Evolutionary conservation across 2,329 filamentous ascomycete genomes (phyloP).

Genomic region (Calonectria multiphialidica): DNA sequence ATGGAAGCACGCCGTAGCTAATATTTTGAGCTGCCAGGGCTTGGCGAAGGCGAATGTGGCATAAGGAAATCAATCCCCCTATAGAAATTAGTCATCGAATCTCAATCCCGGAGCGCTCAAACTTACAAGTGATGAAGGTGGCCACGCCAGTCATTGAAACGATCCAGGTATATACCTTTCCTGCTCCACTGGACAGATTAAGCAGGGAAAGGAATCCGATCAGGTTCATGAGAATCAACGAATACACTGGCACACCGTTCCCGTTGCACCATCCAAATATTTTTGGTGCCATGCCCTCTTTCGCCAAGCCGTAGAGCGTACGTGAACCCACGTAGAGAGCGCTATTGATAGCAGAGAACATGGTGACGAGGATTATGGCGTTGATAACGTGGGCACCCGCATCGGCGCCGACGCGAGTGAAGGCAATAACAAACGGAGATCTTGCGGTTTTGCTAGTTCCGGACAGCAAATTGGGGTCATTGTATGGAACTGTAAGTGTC

Average conservation of each 20-base stretch:
- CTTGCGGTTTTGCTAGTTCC: constrained; percentile 59
- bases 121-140: constrained; percentile 18
- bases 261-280: constrained; percentile 64
- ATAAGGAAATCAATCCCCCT: constrained; percentile 18
- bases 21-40: constrained; percentile 22
- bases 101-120: too few relatives aligned
- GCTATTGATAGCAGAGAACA: constrained; percentile 63
- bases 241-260: constrained; percentile 51
- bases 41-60: constrained; percentile 21
- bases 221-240: constrained; percentile 29
- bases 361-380: constrained; percentile 64
- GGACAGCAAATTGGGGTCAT: constrained; percentile 62
- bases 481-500: constrained; percentile 65
- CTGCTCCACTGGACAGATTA: constrained; percentile 22
- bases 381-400: constrained; percentile 58
- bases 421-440: constrained; percentile 63
- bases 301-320: constrained; percentile 66
- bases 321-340: constrained; percentile 68
- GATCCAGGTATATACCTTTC: constrained; percentile 16
- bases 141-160: constrained; percentile 15
- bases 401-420: constrained; percentile 43
- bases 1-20: constrained; percentile 12
- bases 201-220: constrained; percentile 30
- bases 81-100: neutral
- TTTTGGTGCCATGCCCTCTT: constrained; percentile 63